phyloP scores from a whole-genome alignment of 1,139 yeast genomes.

The Suzukiozyma palmioleophila region DNA sequence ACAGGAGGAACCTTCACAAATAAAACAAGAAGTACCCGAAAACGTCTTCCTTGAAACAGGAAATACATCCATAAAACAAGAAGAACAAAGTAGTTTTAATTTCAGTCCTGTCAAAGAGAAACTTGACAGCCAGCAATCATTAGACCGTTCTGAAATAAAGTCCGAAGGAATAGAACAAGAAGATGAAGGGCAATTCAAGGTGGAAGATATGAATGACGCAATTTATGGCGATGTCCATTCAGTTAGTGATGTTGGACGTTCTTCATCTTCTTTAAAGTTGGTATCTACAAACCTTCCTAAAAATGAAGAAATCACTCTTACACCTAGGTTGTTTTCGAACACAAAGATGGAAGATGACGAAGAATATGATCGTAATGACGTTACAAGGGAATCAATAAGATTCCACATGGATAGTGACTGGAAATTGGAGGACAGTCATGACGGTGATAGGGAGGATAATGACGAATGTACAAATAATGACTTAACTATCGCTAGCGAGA shows the following conservation, averaged over 20 bases:
- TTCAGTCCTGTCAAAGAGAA: slow-evolving; percentile 2
- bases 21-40: slow-evolving; percentile 10
- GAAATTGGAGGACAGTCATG: slow-evolving; percentile 41
- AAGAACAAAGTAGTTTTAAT: neutral
- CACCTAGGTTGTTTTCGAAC: neutral
- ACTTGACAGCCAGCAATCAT: neutral
- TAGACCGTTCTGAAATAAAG: neutral
- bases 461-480: slow-evolving; percentile 27
- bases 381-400: slow-evolving; percentile 26
- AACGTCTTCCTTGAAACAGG: slow-evolving; percentile 3
- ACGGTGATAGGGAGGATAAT: slow-evolving; percentile 43
- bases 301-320: slow-evolving; percentile 1
- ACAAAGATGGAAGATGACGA: slow-evolving; percentile 4
- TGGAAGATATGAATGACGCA: neutral
- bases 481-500: slow-evolving; percentile 10
- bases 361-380: slow-evolving; percentile 11
- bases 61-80: neutral
- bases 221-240: slow-evolving; percentile 4
- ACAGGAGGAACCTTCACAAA: slow-evolving; percentile 9
- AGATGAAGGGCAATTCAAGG: neutral
- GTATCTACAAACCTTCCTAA: neutral
- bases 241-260: slow-evolving; percentile 8
- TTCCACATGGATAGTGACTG: slow-evolving; percentile 37
- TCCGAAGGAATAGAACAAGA: neutral
- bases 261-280: slow-evolving; percentile 1